Evolutionary conservation across 164 flowering plant genomes (phyloP).

Genomic region (Vitis riparia): DNA sequence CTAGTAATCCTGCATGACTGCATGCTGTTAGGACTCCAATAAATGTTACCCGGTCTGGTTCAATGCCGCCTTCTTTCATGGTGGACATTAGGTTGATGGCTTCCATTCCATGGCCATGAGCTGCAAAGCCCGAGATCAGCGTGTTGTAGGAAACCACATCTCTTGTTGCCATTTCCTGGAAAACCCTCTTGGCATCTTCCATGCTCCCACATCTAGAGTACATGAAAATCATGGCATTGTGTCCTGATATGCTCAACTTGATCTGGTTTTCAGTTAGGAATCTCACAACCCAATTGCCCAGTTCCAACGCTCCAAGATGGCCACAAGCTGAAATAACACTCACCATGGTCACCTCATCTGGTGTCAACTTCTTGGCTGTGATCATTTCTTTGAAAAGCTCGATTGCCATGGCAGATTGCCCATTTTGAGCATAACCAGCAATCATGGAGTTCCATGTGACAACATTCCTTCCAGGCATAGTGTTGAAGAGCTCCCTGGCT

Average conservation of each 20-base stretch:
- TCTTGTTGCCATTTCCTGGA: slow-evolving; percentile 46
- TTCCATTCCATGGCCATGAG: slow-evolving; percentile 56
- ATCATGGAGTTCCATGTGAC: slow-evolving; percentile 84
- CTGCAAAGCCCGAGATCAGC: slow-evolving; percentile 68
- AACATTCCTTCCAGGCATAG: slow-evolving; percentile 55
- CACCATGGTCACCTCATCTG: slow-evolving; percentile 75
- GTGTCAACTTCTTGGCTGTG: slow-evolving; percentile 20
- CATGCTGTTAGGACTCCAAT: slow-evolving; percentile 76
- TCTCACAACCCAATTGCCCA: slow-evolving; percentile 49
- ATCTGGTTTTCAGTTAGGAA: slow-evolving; percentile 32
- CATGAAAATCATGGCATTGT: slow-evolving; percentile 68
- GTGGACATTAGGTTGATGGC: slow-evolving; percentile 36
- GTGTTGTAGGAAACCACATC: slow-evolving; percentile 72
- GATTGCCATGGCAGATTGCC: slow-evolving; percentile 55
- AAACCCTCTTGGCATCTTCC: slow-evolving; percentile 48
- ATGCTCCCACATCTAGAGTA: slow-evolving; percentile 80
- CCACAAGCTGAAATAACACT: slow-evolving; percentile 81
- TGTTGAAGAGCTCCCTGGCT: slow-evolving; percentile 60
- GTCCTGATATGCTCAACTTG: slow-evolving; percentile 45
- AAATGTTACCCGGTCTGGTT: slow-evolving; percentile 63
- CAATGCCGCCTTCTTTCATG: slow-evolving; percentile 52
- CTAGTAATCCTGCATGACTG: slow-evolving; percentile 65
- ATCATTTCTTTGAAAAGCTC: slow-evolving; percentile 65
- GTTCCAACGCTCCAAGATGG: slow-evolving; percentile 64
- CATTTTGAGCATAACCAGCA: slow-evolving; percentile 81